Percentiles rank a stretch among this genome's conserved stretches.
Conservation (phyloP, 352 stramenopile genomes). For the Pythium scleroteichum region DNA sequence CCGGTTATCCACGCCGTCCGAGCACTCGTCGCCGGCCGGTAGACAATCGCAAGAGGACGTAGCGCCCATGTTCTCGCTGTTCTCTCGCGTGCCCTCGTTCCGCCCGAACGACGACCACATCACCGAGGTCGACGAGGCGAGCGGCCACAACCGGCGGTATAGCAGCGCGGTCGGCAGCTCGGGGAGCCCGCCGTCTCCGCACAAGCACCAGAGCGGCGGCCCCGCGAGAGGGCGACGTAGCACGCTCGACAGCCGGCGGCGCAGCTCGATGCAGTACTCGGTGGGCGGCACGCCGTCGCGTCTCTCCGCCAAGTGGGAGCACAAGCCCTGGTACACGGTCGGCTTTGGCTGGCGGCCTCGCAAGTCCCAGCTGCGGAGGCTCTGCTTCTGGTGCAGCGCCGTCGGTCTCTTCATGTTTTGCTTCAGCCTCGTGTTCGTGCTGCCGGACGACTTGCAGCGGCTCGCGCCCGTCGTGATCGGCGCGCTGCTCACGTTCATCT, state of each 20-base stretch:
- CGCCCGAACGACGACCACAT: conserved; percentile 13
- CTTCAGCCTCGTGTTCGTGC: conserved; percentile 49
- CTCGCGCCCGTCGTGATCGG: conserved; percentile 53
- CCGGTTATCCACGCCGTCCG: conserved; percentile 13
- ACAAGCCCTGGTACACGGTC: conserved; percentile 31
- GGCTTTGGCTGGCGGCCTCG: conserved; percentile 34
- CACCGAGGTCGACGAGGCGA: conserved; percentile 24
- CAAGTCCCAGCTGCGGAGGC: conserved; percentile 19
- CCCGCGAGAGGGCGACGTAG: background rate
- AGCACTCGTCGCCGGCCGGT: background rate
- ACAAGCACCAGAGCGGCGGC: background rate
- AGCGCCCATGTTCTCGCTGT: conserved; percentile 27
- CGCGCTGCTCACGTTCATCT: conserved; percentile 49
- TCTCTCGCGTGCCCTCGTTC: conserved; percentile 17
- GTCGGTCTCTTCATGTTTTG: conserved; percentile 35
- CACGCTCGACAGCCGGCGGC: conserved; percentile 6
- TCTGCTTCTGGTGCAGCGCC: conserved; percentile 37
- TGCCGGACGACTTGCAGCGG: conserved; percentile 35
- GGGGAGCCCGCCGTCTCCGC: background rate
- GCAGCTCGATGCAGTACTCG: conserved; percentile 25
- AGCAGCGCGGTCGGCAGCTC: conserved; percentile 18
- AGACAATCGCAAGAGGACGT: conserved; percentile 20
- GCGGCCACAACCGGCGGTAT: conserved; percentile 13
- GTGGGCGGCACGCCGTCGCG: conserved; percentile 14
- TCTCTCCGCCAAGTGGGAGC: conserved; percentile 22